Base-by-base conservation (phyloP, 345 rosid species). In the Gossypium ekmanianum region DNA sequence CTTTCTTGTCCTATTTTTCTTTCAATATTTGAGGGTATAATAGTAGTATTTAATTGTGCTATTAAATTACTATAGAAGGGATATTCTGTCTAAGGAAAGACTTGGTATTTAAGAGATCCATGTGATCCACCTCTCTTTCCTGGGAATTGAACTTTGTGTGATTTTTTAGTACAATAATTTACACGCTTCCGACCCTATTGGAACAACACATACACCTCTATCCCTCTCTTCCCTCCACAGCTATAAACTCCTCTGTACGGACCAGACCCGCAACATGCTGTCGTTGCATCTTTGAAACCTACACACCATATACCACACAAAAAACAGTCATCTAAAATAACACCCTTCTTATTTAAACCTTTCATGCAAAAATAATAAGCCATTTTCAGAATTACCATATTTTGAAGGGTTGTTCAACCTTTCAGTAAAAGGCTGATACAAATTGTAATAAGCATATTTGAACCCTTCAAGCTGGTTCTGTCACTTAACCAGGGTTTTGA, bases 221-320 rank as follows among this genome's bases (percentile, higher is more conserved):
- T 34, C 79, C 90, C 87, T 80, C 81, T 88, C 58, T 24, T 73
- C 55, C 94, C 94, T 76, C 98, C 97, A 72, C 97, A 91, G 82
- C 94, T 92, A n/a, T 71, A 80, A 7, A 84, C 85, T 78, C 97
- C 97, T 81, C 91, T 75, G 74, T 41, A 87, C 56, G 47, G 48
- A 59, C 97, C 97, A 34, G 84, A 80, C 27, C 98, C 98, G 73
- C 97, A 92, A 67, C 95, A 94, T 54, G 94, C 97, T 61, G 65
- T 76, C 54, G 80, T 78, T 17, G 88, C 98, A 78, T 87, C 85
- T 79, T 81, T 83, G 68, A 91, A 87, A 18, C 97, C 97, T 92
- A 76, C 72, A 58, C 29, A 73, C 44, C 52, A 71, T 17, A 51
- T 65, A n/a, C 9, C 27, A 41, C 14, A 70, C 17, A 14, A n/a